Base-by-base conservation (phyloP, 257 asterid genomes). In the Scutellaria galericulata region DNA sequence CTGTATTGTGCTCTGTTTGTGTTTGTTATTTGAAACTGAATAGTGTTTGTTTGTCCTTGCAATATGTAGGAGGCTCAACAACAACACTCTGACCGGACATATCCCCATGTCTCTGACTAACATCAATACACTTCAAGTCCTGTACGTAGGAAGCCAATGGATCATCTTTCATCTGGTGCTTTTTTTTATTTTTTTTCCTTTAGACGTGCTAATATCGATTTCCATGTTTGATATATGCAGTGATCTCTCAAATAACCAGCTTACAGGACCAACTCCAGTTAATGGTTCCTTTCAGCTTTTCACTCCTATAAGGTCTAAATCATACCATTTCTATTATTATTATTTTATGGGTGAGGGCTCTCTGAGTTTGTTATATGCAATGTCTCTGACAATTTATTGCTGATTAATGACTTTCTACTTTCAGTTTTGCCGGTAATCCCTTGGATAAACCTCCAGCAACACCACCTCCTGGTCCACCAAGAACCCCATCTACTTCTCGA, bases 201-300 rank as follows among this genome's bases (percentile, higher is more conserved):
- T 79, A 57, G 14, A 62, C 11, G 14, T 42, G 22, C 71, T 74
- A 72, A 79, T 62, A 48, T 40, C 55, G 18, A 46, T 81, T 56
- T 45, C 55, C 68, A 58, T 76, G 61, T 77, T 53, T 58, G 47
- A 53, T 52, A 72, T 51, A 74, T 83, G 86, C 92, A 95, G 99
- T 51, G 99, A 95, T 92, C 94, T 95, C 74, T 95, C 99, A 58
- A 86, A 66, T 81, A 95, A 95, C 80, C 9, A 24, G 0, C 84
- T 95, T 64, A 59, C 80, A 2, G 99, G 99, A 56, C 67, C 20
- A 60, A 84, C 81, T 80, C 99, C 99, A 50, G 77, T 82, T 60
- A 88, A 88, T 78, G 99, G 99, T 76, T 95, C 99, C 78, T 95
- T 95, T 81, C 83, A 82, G 68, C 90, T 88, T 61, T 92, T 95